These are phyloP conservation scores for Fusarium miscanthi DNA, from an alignment of 2,329 filamentous ascomycete genomes.

Conservation along the genomic window DNA sequence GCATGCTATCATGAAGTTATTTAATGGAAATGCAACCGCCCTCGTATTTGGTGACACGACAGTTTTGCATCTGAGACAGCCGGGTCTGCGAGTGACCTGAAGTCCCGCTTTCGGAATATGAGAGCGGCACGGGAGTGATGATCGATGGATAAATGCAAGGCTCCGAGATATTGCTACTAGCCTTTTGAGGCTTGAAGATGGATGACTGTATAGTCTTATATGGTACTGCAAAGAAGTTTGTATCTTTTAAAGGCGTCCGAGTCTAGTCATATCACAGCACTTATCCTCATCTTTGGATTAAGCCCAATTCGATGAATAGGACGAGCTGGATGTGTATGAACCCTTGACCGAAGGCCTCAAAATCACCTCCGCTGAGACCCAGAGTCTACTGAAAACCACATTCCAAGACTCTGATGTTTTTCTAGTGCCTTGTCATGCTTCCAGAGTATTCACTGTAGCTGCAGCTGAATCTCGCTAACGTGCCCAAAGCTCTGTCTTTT, in stretches of 20 bases:
- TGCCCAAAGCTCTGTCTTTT: background rate
- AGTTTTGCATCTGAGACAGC: background rate
- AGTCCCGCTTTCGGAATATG: background rate
- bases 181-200: background rate
- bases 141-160: background rate
- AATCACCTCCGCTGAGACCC: background rate
- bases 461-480: background rate
- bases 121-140: background rate
- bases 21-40: background rate
- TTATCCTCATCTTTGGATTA: background rate
- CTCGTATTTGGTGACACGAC: background rate
- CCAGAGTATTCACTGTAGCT: too few species aligned
- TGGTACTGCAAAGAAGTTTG: background rate
- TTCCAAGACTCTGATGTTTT: background rate
- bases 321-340: background rate
- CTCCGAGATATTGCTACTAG: background rate
- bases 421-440: background rate
- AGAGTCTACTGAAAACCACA: background rate
- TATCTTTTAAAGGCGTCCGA: background rate
- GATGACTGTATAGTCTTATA: rapidly evolving
- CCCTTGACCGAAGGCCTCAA: rapidly evolving
- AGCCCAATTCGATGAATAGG: background rate
- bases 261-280: background rate
- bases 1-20: background rate
- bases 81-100: background rate